Conservation (phyloP, 176 grass and related monocot species). For the Thalia dealbata region DNA sequence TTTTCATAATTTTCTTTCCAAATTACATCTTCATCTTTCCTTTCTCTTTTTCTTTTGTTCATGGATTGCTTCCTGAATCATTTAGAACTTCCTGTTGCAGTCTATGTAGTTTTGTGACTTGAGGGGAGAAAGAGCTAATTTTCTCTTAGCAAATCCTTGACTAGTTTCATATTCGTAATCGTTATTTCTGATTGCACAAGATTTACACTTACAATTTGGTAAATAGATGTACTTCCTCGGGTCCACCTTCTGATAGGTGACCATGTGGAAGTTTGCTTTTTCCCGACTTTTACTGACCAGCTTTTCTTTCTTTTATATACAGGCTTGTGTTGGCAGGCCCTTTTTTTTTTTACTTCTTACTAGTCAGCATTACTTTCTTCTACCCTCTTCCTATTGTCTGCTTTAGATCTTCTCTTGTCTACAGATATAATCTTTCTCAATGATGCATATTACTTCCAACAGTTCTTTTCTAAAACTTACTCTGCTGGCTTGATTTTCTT, state of each 20-base stretch:
- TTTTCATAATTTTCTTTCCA: too few species aligned
- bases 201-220: not conserved
- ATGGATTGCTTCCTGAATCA: too few species aligned
- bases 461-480: not conserved
- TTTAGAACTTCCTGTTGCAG: too few species aligned
- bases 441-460: not conserved
- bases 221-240: not conserved
- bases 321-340: not conserved
- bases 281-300: not conserved
- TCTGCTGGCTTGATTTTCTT: not conserved
- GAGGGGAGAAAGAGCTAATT: too few species aligned
- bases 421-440: not conserved
- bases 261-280: conserved; percentile 1
- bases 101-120: too few species aligned
- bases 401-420: not conserved
- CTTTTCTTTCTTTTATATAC: not conserved
- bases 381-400: not conserved
- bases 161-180: not conserved
- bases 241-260: not conserved
- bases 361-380: not conserved
- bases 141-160: not conserved
- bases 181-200: not conserved
- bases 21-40: too few species aligned
- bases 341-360: not conserved
- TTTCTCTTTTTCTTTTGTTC: too few species aligned